These are phyloP conservation scores for Chaetomiaceae sp. DNA, from an alignment of 2,329 filamentous ascomycete genomes.

Conservation along the genomic window DNA sequence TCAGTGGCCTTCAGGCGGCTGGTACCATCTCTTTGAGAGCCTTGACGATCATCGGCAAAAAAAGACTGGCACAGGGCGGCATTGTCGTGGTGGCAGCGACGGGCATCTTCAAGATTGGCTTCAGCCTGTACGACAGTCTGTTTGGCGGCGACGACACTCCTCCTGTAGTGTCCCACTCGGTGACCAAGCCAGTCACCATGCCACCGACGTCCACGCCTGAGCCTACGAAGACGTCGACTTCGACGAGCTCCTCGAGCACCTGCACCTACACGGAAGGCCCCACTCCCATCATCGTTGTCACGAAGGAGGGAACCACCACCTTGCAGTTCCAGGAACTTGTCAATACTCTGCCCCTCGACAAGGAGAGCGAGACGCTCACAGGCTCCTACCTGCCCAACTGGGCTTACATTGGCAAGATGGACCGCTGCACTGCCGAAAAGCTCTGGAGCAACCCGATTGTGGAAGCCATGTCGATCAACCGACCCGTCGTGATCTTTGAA, in stretches of 20 bases:
- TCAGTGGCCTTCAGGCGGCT: not conserved
- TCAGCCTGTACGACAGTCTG: not conserved
- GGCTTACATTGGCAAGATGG: not conserved
- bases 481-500: not conserved
- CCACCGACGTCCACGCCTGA: not conserved
- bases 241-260: not conserved
- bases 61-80: not conserved
- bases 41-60: not conserved
- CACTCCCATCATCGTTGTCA: not conserved
- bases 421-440: not conserved
- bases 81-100: not conserved
- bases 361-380: not conserved
- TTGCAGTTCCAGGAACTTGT: not conserved
- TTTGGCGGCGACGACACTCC: not conserved
- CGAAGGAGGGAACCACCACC: not conserved
- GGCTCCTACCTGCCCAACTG: not conserved
- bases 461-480: conserved; percentile 1
- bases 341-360: not conserved
- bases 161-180: not conserved
- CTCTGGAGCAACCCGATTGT: not conserved
- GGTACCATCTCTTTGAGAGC: not conserved
- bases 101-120: not conserved
- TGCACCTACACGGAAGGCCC: conserved; percentile 2
- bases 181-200: not conserved
- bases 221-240: not conserved